Evolutionary conservation across 2,329 filamentous ascomycete species (phyloP).

Genomic region (Botrytis porri): DNA sequence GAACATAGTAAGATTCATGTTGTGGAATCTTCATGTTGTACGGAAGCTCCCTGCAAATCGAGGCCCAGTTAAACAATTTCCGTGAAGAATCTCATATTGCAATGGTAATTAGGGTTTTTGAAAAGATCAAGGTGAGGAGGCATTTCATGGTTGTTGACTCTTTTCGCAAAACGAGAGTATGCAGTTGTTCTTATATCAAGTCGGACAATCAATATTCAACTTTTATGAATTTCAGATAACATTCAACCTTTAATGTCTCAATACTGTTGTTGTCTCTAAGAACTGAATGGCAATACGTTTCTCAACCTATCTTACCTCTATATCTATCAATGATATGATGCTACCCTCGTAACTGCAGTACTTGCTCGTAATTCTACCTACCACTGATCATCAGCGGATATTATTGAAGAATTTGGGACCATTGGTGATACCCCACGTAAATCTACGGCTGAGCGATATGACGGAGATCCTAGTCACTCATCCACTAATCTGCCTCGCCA

Average conservation of each 20-base stretch:
- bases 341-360: not conserved
- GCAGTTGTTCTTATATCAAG: not conserved
- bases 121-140: not conserved
- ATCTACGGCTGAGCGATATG: not conserved
- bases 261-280: not conserved
- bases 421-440: constrained; percentile 1
- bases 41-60: not conserved
- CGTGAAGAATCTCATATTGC: not conserved
- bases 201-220: not conserved
- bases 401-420: not conserved
- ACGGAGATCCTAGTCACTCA: constrained; percentile 1
- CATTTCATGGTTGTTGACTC: too few relatives aligned
- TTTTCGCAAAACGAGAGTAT: not conserved
- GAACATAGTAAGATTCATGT: not conserved
- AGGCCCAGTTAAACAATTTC: not conserved
- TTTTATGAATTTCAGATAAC: not conserved
- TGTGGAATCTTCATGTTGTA: not conserved
- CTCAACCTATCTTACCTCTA: not conserved
- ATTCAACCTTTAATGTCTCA: not conserved
- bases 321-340: not conserved
- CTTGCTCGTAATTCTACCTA: constrained; percentile 8
- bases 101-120: not conserved
- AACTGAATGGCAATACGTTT: not conserved
- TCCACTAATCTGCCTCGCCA: not conserved
- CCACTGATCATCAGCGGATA: not conserved